These are phyloP conservation scores for Pleurotus eryngii DNA, from an alignment of 768 basidiomycete genomes.

Conservation along the genomic window DNA sequence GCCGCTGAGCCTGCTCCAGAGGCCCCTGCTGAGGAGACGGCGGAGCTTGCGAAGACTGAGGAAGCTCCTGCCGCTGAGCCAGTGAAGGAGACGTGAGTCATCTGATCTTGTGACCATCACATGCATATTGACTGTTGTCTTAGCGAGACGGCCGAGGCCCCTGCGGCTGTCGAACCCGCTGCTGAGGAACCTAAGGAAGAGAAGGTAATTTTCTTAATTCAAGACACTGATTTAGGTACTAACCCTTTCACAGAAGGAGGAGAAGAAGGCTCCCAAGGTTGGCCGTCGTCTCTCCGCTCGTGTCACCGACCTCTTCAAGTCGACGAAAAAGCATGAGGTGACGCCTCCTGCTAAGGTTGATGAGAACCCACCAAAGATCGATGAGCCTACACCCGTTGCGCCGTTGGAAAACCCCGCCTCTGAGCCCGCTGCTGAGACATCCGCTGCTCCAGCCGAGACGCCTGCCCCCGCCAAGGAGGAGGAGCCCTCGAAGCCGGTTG, in stretches of 20 bases:
- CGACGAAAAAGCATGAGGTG: slow-evolving; percentile 59
- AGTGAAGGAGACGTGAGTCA: slow-evolving; percentile 68
- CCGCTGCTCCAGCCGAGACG: slow-evolving; percentile 29
- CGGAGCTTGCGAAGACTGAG: slow-evolving; percentile 42
- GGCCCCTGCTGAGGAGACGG: slow-evolving; percentile 30
- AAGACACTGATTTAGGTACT: neutral
- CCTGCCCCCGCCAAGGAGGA: slow-evolving; percentile 26
- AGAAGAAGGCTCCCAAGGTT: slow-evolving; percentile 62
- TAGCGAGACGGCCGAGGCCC: slow-evolving; percentile 43
- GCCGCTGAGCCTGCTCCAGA: slow-evolving; percentile 31
- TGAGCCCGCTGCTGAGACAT: slow-evolving; percentile 34
- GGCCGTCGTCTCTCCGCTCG: slow-evolving; percentile 82
- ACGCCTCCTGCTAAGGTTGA: slow-evolving; percentile 77
- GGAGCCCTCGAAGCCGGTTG: slow-evolving; percentile 33
- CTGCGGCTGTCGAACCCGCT: slow-evolving; percentile 34
- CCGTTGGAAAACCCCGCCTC: slow-evolving; percentile 79
- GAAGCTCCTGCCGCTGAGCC: slow-evolving; percentile 48
- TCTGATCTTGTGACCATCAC: neutral
- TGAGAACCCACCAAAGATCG: slow-evolving; percentile 86
- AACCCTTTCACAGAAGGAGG: slow-evolving; percentile 39
- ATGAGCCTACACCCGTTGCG: slow-evolving; percentile 76
- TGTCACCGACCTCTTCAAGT: slow-evolving; percentile 80
- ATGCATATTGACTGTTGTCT: neutral
- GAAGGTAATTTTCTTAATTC: slow-evolving; percentile 36
- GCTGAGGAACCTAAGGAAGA: slow-evolving; percentile 57